Percentiles rank a stretch among this genome's conserved stretches.
Evolutionary conservation across 768 basidiomycete species (phyloP).

Genomic region (Phaffia tasmanica): DNA sequence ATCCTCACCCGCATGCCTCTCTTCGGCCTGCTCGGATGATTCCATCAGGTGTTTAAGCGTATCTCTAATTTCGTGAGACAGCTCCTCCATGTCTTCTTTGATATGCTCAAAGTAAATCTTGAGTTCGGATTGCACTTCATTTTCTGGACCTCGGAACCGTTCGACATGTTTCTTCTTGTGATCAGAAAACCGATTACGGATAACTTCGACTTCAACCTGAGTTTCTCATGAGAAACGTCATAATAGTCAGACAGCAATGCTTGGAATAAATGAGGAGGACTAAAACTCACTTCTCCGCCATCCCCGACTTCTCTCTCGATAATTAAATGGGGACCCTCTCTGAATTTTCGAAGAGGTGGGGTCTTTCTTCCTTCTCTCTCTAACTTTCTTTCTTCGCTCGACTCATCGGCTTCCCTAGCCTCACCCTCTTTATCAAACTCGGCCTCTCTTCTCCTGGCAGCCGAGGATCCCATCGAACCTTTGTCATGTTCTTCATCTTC

Average conservation of each 20-base stretch:
- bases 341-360: constrained; percentile 48
- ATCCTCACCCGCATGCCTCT: constrained; percentile 8
- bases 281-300: constrained; percentile 45
- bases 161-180: constrained; percentile 7
- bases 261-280: neutral
- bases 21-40: neutral
- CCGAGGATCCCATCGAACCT: constrained; percentile 26
- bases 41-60: constrained; percentile 9
- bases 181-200: constrained; percentile 42
- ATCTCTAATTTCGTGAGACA: constrained; percentile 10
- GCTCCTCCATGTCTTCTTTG: constrained; percentile 22
- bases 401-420: constrained; percentile 26
- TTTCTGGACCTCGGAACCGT: constrained; percentile 16
- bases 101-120: constrained; percentile 8
- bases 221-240: constrained; percentile 16
- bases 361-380: constrained; percentile 31
- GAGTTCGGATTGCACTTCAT: constrained; percentile 13
- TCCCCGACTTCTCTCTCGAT: constrained; percentile 49
- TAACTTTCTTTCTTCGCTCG: constrained; percentile 25
- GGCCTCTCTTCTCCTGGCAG: constrained; percentile 17
- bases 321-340: constrained; percentile 57
- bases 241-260: neutral
- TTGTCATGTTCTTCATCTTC: constrained; percentile 18
- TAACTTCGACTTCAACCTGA: constrained; percentile 56
- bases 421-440: constrained; percentile 26